Evolutionary conservation across 202 grass and related monocot species (phyloP), one percentile per base, ranked within the genome.

Genomic region (Sporobolus alterniflorus): DNA sequence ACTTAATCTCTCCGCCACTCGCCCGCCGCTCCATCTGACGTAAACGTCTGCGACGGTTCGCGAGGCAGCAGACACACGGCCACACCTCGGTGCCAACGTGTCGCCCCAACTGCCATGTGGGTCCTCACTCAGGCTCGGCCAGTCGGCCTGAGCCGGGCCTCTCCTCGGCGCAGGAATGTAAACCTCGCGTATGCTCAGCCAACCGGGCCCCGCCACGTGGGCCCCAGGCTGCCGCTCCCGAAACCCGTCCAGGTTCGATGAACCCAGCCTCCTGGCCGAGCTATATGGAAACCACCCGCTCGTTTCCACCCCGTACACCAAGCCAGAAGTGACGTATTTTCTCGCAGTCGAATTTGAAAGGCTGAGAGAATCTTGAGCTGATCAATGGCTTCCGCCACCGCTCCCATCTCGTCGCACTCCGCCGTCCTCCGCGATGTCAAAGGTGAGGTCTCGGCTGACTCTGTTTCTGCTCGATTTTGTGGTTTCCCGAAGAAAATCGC

Each of bases 341-440:
- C 67, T 67, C 56, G 36, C 56, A 41, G 86, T 26, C 32, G 40
- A 71, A 63, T 62, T 83, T 29, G 17, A 33, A 76, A 50, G 41
- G n/a, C 41, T 7, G 21, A 2, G 40, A 30, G 49, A 67, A 25
- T 62, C 67, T 67, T 21, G 66, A 76, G 7, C 54, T 75, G 5
- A 25, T 17, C 65, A 24, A 90, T 94, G 89, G 91, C 94, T 31
- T 88, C 84, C 55, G 91, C 89, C 63, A 90, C 89, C 41, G 75
- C 82, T 78, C 94, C 94, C 48, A 82, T 94, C 78, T 80, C 94
- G 59, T 90, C 89, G 54, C 87, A 84, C 76, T 69, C 87, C 1
- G 73, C 88, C 82, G 84, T 81, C 61, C 81, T 84, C 71, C 86
- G 91, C 59, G 91, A 97, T 62, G 89, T 78, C 87, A 90, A 88